A percentile compares a stretch with the other conserved stretches of the same genome.
Evolutionary conservation across 768 basidiomycete genomes (phyloP).

Genomic region (Russula lepida): DNA sequence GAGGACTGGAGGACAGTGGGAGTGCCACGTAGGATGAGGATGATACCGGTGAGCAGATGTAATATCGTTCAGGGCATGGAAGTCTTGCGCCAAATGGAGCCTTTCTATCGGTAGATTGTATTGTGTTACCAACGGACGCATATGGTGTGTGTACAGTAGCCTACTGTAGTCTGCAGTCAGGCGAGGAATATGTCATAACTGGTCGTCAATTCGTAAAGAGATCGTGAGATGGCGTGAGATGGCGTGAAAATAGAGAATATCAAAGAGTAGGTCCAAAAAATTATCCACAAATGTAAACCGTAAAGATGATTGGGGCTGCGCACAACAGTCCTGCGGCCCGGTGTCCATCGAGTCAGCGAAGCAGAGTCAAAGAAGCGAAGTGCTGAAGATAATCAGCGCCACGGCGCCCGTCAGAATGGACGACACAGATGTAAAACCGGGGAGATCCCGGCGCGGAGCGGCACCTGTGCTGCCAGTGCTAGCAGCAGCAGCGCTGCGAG

Average conservation of each 20-base stretch:
- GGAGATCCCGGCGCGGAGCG: neutral
- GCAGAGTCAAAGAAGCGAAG: neutral
- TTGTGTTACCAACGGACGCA: neutral
- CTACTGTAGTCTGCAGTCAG: neutral
- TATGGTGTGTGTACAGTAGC: neutral
- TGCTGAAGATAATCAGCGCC: neutral
- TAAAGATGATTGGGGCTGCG: neutral
- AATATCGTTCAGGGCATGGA: too few relatives aligned
- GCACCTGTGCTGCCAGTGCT: neutral
- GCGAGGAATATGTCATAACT: neutral
- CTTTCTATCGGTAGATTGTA: neutral
- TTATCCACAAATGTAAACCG: neutral
- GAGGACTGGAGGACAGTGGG: neutral
- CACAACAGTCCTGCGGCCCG: neutral
- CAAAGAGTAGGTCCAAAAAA: neutral
- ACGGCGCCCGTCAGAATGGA: neutral
- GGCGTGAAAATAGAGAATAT: conserved; percentile 16
- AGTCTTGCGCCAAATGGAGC: too few relatives aligned
- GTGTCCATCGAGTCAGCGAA: neutral
- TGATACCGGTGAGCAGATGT: neutral
- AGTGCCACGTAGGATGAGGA: neutral
- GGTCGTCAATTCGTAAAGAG: conserved; percentile 17
- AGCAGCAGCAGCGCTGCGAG: conserved; percentile 15
- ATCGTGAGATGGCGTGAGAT: neutral
- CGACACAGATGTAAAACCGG: neutral